Percentiles rank a stretch among this genome's conserved stretches.
These are phyloP conservation scores for Podila epicladia DNA, from an alignment of 192 early-diverging fungal genomes.

Conservation along the genomic window DNA sequence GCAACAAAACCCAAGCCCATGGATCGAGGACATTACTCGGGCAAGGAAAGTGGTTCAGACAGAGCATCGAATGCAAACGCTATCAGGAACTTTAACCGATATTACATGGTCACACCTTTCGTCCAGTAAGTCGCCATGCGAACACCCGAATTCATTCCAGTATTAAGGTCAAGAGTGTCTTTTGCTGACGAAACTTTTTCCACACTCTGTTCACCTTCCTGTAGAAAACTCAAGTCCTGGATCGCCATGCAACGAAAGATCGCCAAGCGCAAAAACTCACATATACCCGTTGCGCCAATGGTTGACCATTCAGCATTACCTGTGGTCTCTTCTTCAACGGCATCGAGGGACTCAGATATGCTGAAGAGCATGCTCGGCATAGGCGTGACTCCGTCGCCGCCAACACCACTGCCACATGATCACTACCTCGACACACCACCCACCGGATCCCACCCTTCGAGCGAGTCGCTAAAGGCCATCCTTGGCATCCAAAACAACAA, in stretches of 20 bases:
- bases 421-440: not conserved
- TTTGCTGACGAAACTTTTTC: not conserved
- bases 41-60: slow-evolving; percentile 45
- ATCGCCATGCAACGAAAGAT: slow-evolving; percentile 24
- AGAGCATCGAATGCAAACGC: slow-evolving; percentile 34
- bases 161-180: not conserved
- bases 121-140: slow-evolving; percentile 53
- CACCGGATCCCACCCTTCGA: slow-evolving; percentile 4
- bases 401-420: slow-evolving; percentile 1
- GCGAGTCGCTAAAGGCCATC: slow-evolving; percentile 34
- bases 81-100: slow-evolving; percentile 59
- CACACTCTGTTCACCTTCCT: not conserved
- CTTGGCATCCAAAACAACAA: slow-evolving; percentile 29
- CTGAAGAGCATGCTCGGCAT: slow-evolving; percentile 53
- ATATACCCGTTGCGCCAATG: slow-evolving; percentile 6
- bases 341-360: slow-evolving; percentile 28
- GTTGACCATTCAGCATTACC: not conserved
- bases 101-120: slow-evolving; percentile 81
- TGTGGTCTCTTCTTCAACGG: slow-evolving; percentile 11
- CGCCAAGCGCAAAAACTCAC: slow-evolving; percentile 23
- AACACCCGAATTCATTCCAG: not conserved
- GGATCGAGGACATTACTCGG: slow-evolving; percentile 38
- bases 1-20: slow-evolving; percentile 53
- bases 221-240: slow-evolving; percentile 48
- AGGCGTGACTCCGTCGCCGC: slow-evolving; percentile 12